phyloP scores from a whole-genome alignment of 805 yeast species.

The Ogataea trehaloabstinens region DNA sequence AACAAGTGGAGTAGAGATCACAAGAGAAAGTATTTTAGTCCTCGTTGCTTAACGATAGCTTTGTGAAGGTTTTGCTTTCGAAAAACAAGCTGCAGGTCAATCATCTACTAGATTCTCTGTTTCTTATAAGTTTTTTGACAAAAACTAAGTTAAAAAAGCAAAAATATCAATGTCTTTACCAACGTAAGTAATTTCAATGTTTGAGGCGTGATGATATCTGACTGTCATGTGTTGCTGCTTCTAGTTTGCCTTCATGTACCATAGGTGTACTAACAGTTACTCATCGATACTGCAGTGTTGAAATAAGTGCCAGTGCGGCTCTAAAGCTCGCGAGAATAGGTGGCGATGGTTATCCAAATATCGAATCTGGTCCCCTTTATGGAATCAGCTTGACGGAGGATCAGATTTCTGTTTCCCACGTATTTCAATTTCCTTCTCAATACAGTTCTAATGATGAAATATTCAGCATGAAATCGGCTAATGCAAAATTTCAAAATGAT shows the following conservation, averaged over 20 bases:
- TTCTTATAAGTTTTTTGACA: too few species aligned
- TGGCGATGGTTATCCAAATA: slow-evolving; percentile 57
- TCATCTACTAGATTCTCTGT: too few species aligned
- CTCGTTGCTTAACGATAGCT: too few species aligned
- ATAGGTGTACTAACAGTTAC: too few species aligned
- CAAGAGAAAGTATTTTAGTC: too few species aligned
- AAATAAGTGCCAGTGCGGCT: slow-evolving; percentile 52
- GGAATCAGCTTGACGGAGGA: slow-evolving; percentile 57
- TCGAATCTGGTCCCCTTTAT: slow-evolving; percentile 67
- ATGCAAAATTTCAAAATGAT: slow-evolving; percentile 66
- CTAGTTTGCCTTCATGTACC: too few species aligned
- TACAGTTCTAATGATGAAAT: slow-evolving; percentile 44
- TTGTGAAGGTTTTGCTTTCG: too few species aligned
- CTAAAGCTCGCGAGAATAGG: slow-evolving; percentile 66
- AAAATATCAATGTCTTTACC: background rate
- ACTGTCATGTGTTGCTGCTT: too few species aligned
- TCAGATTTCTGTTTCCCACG: slow-evolving; percentile 51
- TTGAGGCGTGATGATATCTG: too few species aligned
- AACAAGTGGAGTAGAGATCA: too few species aligned
- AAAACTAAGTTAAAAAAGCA: too few species aligned
- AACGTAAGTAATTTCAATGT: background rate
- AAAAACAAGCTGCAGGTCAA: too few species aligned
- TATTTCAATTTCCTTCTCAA: slow-evolving; percentile 61
- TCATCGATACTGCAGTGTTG: slow-evolving; percentile 31
- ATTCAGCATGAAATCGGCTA: slow-evolving; percentile 53